These are phyloP conservation scores for Crithidia brevicula DNA, from an alignment of 208 protist species.

Conservation along the genomic window DNA sequence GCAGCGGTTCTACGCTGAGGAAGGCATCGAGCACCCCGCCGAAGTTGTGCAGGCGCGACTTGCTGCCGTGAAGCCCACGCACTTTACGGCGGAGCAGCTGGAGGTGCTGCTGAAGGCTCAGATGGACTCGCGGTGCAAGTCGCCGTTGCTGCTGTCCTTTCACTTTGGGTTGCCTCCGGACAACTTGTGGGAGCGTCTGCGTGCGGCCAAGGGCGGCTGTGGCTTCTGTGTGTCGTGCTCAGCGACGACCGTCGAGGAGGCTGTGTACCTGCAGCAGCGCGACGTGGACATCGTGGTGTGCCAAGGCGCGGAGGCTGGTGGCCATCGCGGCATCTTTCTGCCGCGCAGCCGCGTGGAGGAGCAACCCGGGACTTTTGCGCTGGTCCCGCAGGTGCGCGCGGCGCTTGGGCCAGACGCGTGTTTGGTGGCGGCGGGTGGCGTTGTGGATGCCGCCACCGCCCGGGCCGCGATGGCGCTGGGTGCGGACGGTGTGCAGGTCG, in stretches of 20 bases:
- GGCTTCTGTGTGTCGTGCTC: conserved; percentile 19
- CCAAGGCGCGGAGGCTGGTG: conserved; percentile 47
- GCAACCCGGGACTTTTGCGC: conserved; percentile 35
- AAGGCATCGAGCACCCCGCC: conserved; percentile 12
- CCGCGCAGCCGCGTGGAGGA: conserved; percentile 6
- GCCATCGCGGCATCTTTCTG: conserved; percentile 41
- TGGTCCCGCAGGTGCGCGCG: conserved; percentile 37
- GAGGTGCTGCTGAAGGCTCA: conserved; percentile 11
- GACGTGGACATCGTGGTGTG: conserved; percentile 40
- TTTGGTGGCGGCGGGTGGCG: conserved; percentile 46
- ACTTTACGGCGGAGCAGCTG: conserved; percentile 24
- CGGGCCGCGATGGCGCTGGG: conserved; percentile 37
- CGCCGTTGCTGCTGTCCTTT: conserved; percentile 30
- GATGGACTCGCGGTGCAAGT: neutral
- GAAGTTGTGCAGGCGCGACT: conserved; percentile 10
- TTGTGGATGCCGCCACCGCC: conserved; percentile 32
- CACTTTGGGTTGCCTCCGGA: conserved; percentile 32
- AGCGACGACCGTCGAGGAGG: conserved; percentile 37
- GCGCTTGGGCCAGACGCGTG: conserved; percentile 12
- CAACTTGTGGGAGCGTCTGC: conserved; percentile 19
- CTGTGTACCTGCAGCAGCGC: conserved; percentile 20
- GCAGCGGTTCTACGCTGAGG: conserved; percentile 7
- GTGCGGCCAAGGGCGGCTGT: neutral
- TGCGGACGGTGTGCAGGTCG: conserved; percentile 40
- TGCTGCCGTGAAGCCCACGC: neutral